A percentile compares a stretch with the other conserved stretches of the same genome.
phyloP scores from a whole-genome alignment of 192 early-diverging fungal species.

The Coemansia sp. region DNA sequence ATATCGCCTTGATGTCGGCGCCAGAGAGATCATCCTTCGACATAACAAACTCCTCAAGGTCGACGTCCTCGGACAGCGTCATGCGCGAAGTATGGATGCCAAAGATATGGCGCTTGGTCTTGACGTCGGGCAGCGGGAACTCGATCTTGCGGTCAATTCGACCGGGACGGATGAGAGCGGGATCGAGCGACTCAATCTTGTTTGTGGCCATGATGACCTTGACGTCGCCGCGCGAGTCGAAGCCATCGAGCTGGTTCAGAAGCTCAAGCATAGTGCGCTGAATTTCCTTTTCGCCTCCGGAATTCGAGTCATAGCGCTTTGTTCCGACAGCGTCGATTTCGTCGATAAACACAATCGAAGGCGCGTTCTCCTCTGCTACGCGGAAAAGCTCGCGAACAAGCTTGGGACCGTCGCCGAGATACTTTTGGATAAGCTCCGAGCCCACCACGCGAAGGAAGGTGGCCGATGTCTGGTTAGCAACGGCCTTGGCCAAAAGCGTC shows the following conservation, averaged over 20 bases:
- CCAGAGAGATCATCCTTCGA: conserved; percentile 98
- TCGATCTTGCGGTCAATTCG: conserved; percentile 99
- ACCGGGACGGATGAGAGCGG: conserved; percentile 92
- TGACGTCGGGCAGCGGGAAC: conserved; percentile 95
- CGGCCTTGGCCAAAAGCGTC: conserved; percentile 95
- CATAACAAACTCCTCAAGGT: conserved; percentile 99
- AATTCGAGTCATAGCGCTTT: conserved; percentile 93
- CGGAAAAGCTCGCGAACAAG: conserved; percentile 97
- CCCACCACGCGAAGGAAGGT: conserved; percentile 97
- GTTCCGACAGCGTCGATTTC: conserved; percentile 99
- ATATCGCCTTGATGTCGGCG: conserved; percentile 99
- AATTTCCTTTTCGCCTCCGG: conserved; percentile 94
- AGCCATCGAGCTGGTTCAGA: conserved; percentile 96
- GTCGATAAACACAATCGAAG: conserved; percentile 99
- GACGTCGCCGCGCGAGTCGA: conserved; percentile 92
- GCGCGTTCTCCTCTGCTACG: conserved; percentile 92
- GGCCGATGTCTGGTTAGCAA: conserved; percentile 96
- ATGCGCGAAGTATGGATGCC: conserved; percentile 92
- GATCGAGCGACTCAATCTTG: conserved; percentile 94
- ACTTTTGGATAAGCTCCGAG: conserved; percentile 98
- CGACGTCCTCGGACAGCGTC: conserved; percentile 94
- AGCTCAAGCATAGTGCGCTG: conserved; percentile 98
- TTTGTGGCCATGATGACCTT: conserved; percentile 99
- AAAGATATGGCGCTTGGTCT: conserved; percentile 97
- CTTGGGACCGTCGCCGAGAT: conserved; percentile 97